Evolutionary conservation across 1,284 basidiomycete species (phyloP), one percentile per base, ranked within the genome.

Genomic region (Phlebopus sp.): DNA sequence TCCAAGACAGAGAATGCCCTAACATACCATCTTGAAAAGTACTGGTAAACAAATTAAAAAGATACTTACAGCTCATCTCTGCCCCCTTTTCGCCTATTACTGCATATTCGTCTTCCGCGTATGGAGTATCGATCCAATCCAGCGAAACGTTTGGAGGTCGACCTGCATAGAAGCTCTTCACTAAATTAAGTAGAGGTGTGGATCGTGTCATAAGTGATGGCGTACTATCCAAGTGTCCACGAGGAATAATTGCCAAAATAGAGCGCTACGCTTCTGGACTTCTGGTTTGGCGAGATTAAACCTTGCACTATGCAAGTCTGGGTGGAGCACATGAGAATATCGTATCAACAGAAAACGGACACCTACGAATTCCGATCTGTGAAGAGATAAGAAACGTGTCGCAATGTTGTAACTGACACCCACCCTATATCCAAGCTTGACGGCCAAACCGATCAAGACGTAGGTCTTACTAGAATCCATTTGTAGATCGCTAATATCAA

Each of bases 291-390:
- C 69, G 9, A 84, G 70, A 11, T 77, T 73, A 78, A 84, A 87
- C 37, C 79, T 69, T 9, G 72, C 68, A 45, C 78, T 73, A 54
- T 81, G 78, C 23, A 86, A 71, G 60, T 88, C 85, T 88, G 48
- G 11, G 17, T 49, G 4, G 42, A n/a, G 29, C 29, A 9, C 30
- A 8, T 15, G 27, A 31, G 30, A 15, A 29, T 11, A 36, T 30
- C 39, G 44, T 53, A 46, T 38, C 10, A 29, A 19, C 6, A 21
- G 18, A 15, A 15, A 32, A 34, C 14, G 25, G 34, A 47, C 35
- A 71, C 79, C 47, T 62, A 86, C 84, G 82, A 37, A 87, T 68
- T 27, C 84, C 84, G 57, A 85, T 78, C 85, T 87, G 21, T 18
- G 25, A 14, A 15, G 6, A 17, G 9, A 27, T 62, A n/a, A 66